These are phyloP conservation scores for Henckelia pumila DNA, from an alignment of 257 asterid species.

Conservation along the genomic window DNA sequence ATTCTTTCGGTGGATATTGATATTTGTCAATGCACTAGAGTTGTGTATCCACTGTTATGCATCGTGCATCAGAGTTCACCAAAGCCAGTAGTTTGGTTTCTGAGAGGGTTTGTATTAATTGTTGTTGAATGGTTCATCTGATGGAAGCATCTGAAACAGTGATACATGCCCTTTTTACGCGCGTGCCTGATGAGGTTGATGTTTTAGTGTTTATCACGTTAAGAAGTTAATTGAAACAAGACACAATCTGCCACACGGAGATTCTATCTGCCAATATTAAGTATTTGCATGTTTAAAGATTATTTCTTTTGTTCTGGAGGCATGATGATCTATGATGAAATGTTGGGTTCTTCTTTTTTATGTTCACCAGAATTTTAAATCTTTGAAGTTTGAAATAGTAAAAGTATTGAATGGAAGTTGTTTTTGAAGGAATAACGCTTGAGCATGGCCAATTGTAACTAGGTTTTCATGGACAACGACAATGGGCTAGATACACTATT, in stretches of 20 bases:
- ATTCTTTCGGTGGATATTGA: not conserved
- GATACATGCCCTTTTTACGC: too few relatives aligned
- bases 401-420: slow-evolving; percentile 3
- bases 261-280: not conserved
- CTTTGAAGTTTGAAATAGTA: not conserved
- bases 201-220: too few relatives aligned
- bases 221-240: not conserved
- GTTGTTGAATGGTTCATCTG: too few relatives aligned
- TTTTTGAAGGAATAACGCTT: slow-evolving; percentile 6
- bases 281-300: not conserved
- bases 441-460: slow-evolving; percentile 2
- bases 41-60: too few relatives aligned
- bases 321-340: not conserved
- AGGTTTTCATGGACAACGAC: slow-evolving; percentile 5
- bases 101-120: too few relatives aligned
- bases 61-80: too few relatives aligned
- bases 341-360: not conserved
- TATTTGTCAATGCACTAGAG: too few relatives aligned
- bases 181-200: not conserved
- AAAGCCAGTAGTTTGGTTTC: too few relatives aligned
- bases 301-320: not conserved
- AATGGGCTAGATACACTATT: not conserved
- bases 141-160: too few relatives aligned
- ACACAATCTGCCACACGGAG: not conserved
- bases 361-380: not conserved